These are phyloP conservation scores for Leishmania martiniquensis DNA, from an alignment of 208 protist genomes.

Conservation along the genomic window DNA sequence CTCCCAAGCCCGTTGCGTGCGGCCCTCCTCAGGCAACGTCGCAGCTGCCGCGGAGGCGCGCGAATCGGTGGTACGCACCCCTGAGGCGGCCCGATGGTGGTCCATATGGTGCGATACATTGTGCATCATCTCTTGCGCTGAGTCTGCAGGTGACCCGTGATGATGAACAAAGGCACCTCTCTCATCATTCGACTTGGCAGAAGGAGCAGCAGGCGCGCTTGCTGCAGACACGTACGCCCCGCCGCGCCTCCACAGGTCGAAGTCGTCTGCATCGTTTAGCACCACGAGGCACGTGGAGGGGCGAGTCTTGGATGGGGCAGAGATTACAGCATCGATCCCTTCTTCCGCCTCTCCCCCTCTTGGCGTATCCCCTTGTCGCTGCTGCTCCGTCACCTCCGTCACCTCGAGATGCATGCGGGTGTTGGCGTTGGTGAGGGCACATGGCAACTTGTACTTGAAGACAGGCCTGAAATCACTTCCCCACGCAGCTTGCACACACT, in stretches of 20 bases:
- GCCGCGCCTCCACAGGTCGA: slow-evolving; percentile 5
- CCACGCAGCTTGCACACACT: slow-evolving; percentile 10
- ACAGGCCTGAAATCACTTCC: not conserved
- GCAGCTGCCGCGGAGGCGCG: not conserved
- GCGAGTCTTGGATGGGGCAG: not conserved
- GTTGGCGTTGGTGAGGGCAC: slow-evolving; percentile 1
- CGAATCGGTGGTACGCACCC: not conserved
- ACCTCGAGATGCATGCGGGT: not conserved
- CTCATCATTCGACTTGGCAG: not conserved
- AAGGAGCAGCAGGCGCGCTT: not conserved
- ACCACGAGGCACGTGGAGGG: slow-evolving; percentile 9
- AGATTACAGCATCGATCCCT: not conserved
- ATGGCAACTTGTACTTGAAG: slow-evolving; percentile 14
- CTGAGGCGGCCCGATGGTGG: not conserved
- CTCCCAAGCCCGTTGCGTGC: not conserved
- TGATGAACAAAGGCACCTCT: slow-evolving; percentile 7
- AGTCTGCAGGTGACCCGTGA: not conserved
- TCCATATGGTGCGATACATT: slow-evolving; percentile 8
- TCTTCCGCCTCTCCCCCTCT: not conserved
- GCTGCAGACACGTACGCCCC: slow-evolving; percentile 2
- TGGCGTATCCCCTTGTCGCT: not conserved
- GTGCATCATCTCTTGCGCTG: slow-evolving; percentile 4
- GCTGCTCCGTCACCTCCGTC: not conserved
- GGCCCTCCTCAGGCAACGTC: not conserved
- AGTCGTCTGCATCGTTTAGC: slow-evolving; percentile 14